Base-by-base conservation (phyloP, 768 basidiomycete species). In the Hericium alpestre region DNA sequence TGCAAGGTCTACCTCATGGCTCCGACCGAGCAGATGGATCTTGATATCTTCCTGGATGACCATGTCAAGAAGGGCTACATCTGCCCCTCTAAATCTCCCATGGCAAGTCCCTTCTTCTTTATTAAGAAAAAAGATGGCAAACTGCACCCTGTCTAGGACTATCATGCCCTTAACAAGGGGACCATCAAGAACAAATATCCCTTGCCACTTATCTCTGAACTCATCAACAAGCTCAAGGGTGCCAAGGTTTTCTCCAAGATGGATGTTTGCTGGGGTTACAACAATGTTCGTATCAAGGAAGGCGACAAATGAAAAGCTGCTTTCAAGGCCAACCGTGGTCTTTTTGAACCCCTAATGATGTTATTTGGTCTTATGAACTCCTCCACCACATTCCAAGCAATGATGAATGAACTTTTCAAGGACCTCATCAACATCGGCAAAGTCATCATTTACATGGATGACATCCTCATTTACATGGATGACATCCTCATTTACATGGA, bases 71-170 rank as follows among this genome's bases (percentile, higher is more conserved):
- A n/a, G n/a, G n/a, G n/a, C n/a, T n/a, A n/a, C n/a, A n/a, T n/a
- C n/a, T n/a, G n/a, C n/a, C n/a, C n/a, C n/a, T 67, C 61, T 0
- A 61, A 65, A 6, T 66, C 65, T 3, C 63, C 58, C 0, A 57
- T 64, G 4, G 59, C 68, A 6, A 61, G 63, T 0, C 61, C 68
- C 0, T 60, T 68, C 46, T 65, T 68, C 59, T 72, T 74, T 37
- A 58, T 72, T 7, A 66, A 66, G 20, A 74, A 74, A 63, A 71
- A 74, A 58, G 73, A 72, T 56, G 67, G 71, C 1, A 51, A 51
- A 0, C 58, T 73, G 1, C 55, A 65, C 1, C 65, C 64, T 0
- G 64, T 71, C 4, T 65, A 71, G 38, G 73, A 75, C 50, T 74
- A 74, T 50, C 53, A 65, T 27, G 51, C 4, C 2, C 47, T 56